A percentile compares a stretch with the other conserved stretches of the same genome.
These are phyloP conservation scores for Globomyces pollinis-pini DNA, from an alignment of 192 early-diverging fungal genomes.

Conservation along the genomic window DNA sequence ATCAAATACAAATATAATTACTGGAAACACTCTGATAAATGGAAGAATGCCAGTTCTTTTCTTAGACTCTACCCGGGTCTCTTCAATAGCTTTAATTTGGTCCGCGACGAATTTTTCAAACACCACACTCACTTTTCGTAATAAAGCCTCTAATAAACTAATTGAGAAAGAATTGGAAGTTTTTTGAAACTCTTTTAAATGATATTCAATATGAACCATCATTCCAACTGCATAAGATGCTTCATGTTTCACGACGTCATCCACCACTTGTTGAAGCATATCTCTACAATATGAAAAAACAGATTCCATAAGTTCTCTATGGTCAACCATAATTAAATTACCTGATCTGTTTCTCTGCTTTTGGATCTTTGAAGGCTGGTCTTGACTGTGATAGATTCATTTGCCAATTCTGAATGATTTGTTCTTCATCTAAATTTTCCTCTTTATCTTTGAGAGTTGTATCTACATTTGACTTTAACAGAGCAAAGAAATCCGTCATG, in stretches of 20 bases:
- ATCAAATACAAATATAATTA: background rate
- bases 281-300: conserved; percentile 61
- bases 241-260: conserved; percentile 56
- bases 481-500: conserved; percentile 78
- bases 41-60: conserved; percentile 85
- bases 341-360: conserved; percentile 63
- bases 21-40: conserved; percentile 81
- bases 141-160: conserved; percentile 58
- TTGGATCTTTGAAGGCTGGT: conserved; percentile 58
- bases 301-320: conserved; percentile 54
- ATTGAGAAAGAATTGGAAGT: conserved; percentile 67
- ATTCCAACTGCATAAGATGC: conserved; percentile 64
- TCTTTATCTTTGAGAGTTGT: background rate
- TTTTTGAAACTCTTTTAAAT: conserved; percentile 56
- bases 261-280: conserved; percentile 56
- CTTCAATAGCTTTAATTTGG: conserved; percentile 83
- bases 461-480: conserved; percentile 20
- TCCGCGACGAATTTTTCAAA: conserved; percentile 80
- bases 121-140: conserved; percentile 51
- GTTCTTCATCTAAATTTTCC: background rate
- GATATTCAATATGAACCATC: conserved; percentile 70
- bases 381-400: conserved; percentile 40
- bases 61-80: conserved; percentile 79
- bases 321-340: conserved; percentile 35
- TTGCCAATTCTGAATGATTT: conserved; percentile 31